Base-by-base conservation (phyloP, 2,329 filamentous ascomycete species). In the Orbilia ellipsospora region DNA sequence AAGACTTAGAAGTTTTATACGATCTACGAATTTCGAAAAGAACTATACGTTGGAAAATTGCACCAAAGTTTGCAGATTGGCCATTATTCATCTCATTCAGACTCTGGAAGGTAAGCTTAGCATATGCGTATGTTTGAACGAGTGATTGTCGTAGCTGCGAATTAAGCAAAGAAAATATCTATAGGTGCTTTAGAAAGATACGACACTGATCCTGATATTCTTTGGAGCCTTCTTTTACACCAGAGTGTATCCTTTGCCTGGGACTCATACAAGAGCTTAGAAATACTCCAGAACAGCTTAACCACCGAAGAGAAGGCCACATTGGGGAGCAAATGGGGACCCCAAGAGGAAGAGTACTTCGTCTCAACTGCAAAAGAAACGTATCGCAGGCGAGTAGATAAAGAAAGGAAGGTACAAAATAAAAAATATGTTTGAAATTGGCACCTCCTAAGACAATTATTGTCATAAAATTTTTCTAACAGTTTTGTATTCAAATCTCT, bases 161-260 rank as follows among this genome's bases (percentile, higher is more conserved):
- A 31, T 7, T 31, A 31, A 31, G 7, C 28, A 31, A 31, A 31
- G 3, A 7, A 31, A 31, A 31, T 31, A 7, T 4, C 3, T 31
- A 7, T 23, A 60, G 56, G 28, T 13, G 56, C 56, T n/a, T 18
- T 60, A 5, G 16, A 23, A 15, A 44, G 40, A 60, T 60, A 60
- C 16, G 56, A 60, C 18, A 60, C 56, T 13, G 56, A 60, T 26
- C 56, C 56, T 2, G 56, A 60, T 48, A 60, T 60, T 28, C 56
- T 60, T 13, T 60, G 56, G 40, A 45, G 36, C 4, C n/a, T 60
- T 8, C 13, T 60, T 4, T 10, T 60, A 3, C 56, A 45, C 28
- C 56, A 60, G n/a, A 48, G 56, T 28, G n/a, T 60, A 12, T 45
- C 56, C 13, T 60, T 40, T 48, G 56, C 20, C 12, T 60, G 40